phyloP scores from a whole-genome alignment of 768 basidiomycete genomes.

The Kwoniella sp. region DNA sequence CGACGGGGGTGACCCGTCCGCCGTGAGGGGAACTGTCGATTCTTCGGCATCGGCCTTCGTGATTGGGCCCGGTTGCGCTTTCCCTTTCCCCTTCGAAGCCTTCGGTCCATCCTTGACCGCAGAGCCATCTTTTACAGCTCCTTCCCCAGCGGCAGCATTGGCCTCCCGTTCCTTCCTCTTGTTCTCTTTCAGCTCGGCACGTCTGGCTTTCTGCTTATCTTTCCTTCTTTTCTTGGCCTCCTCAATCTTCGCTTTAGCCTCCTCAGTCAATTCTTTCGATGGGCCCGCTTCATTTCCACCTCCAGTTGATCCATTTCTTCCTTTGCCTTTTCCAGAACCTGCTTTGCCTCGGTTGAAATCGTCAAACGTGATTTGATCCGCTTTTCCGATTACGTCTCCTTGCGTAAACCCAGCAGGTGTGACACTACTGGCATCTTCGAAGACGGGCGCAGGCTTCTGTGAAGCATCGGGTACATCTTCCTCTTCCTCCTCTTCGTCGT shows the following conservation, averaged over 20 bases:
- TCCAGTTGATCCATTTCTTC: conserved; percentile 13
- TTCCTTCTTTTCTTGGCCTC: conserved; percentile 35
- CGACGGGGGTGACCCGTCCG: conserved; percentile 1
- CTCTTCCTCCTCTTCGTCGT: conserved; percentile 24
- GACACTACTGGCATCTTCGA: conserved; percentile 19
- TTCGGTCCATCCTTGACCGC: not conserved
- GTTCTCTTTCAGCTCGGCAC: conserved; percentile 27
- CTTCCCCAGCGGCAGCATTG: not conserved
- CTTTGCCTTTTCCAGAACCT: not conserved
- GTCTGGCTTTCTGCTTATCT: conserved; percentile 34
- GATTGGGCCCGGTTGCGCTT: not conserved
- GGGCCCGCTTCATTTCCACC: conserved; percentile 4
- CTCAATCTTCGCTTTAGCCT: conserved; percentile 29
- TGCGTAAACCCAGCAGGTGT: conserved; percentile 30
- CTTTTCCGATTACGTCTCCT: not conserved
- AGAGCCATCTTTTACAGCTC: not conserved
- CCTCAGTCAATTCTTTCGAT: conserved; percentile 35
- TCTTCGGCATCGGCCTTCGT: conserved; percentile 8
- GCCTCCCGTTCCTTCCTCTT: conserved; percentile 21
- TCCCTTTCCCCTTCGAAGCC: conserved; percentile 9
- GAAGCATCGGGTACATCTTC: not conserved
- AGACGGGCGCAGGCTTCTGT: conserved; percentile 8
- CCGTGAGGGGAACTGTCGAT: conserved; percentile 6
- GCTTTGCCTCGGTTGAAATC: conserved; percentile 21
- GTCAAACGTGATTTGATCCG: conserved; percentile 23